phyloP scores from a whole-genome alignment of 1,284 basidiomycete species.

The Sparassis latifolia region DNA sequence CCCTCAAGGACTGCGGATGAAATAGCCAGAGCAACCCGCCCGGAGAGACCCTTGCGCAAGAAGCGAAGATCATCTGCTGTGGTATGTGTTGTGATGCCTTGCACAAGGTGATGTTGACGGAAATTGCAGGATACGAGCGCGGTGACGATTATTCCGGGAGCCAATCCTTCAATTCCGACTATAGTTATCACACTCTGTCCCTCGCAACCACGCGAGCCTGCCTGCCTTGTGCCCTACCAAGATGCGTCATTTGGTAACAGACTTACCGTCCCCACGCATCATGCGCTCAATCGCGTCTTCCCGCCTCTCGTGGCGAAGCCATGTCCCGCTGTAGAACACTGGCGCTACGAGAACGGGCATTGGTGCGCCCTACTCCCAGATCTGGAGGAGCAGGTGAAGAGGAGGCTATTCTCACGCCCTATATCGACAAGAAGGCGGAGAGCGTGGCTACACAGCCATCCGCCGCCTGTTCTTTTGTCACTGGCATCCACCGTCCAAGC shows the following conservation, averaged over 20 bases:
- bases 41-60: slow-evolving; percentile 5
- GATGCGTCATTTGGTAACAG: slow-evolving; percentile 44
- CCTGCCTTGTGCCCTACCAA: slow-evolving; percentile 46
- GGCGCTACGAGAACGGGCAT: slow-evolving; percentile 46
- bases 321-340: slow-evolving; percentile 30
- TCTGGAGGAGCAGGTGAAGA: slow-evolving; percentile 40
- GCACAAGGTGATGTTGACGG: too few relatives aligned
- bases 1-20: not conserved
- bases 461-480: too few relatives aligned
- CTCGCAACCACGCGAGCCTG: slow-evolving; percentile 29
- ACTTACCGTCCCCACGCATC: slow-evolving; percentile 45
- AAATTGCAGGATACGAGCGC: too few relatives aligned
- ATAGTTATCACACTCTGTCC: slow-evolving; percentile 46
- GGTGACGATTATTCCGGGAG: slow-evolving; percentile 13
- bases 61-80: slow-evolving; percentile 11
- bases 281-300: slow-evolving; percentile 40
- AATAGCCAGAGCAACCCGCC: not conserved
- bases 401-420: slow-evolving; percentile 34
- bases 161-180: slow-evolving; percentile 35
- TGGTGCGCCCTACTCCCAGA: slow-evolving; percentile 45
- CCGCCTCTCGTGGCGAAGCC: slow-evolving; percentile 32
- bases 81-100: slow-evolving; percentile 1
- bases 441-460: slow-evolving; percentile 3
- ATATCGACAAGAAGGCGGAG: slow-evolving; percentile 19
- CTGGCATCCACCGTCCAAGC: too few relatives aligned